Evolutionary conservation across 768 basidiomycete genomes (phyloP), one percentile per base, ranked within the genome.

Genomic region (Cystobasidium tubakii): DNA sequence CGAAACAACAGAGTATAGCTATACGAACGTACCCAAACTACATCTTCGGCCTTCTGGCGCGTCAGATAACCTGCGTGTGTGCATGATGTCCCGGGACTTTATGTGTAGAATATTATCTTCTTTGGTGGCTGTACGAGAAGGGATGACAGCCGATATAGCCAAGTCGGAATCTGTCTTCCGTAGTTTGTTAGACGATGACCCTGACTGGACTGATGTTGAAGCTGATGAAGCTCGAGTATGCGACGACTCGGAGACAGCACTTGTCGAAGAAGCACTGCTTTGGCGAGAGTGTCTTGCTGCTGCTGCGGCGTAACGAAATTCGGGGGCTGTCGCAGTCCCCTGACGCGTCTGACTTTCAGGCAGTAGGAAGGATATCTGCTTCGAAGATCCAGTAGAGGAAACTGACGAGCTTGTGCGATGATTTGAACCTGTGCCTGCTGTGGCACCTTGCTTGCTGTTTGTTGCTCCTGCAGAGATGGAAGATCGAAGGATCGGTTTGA

Each of bases 401-500:
- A 23, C 21, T 29, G 57, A 60, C 29, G 57, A 60, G 13, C 13
- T 60, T 4, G 25, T 31, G 29, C 57, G 57, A 29, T 34, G 57
- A 60, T 60, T 27, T 31, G 25, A 34, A 27, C 12, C 27, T 27
- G 12, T 17, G 17, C 15, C 25, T 29, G 57, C 29, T 21, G 17
- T 6, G 4, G 13, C 23, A 17, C 29, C 25, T 29, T 27, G 33
- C 15, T 60, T 31, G 23, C 57, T 25, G 12, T 29, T 25, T 60
- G 2, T 31, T 29, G 53, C 7, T 27, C 9, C 13, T 15, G 25
- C 13, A 34, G 57, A 60, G 9, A 21, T 21, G 21, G 29, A 29
- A 27, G 57, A 29, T 60, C 57, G 57, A 27, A 60, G 33, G 57
- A 60, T 60, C 57, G 57, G 57, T 21, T 60, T 60, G 23, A 60